These are phyloP conservation scores for Candida ipomoeae DNA, from an alignment of 805 yeast species.

Conservation along the genomic window DNA sequence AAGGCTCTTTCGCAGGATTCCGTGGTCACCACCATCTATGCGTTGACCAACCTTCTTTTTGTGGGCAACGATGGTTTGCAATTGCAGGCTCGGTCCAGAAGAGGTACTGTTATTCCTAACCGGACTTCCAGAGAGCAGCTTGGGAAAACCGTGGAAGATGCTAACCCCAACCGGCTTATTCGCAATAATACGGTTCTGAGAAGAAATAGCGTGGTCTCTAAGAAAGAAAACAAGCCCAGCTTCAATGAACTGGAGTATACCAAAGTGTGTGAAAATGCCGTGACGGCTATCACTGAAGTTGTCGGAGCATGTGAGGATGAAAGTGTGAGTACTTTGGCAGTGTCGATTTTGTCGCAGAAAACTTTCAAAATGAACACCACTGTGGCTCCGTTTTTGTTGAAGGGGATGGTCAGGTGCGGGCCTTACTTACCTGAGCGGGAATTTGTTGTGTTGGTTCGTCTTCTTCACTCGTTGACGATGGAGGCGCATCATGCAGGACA, in stretches of 20 bases:
- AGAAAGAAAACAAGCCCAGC: background rate
- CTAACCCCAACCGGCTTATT: constrained; percentile 11
- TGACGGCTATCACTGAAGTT: constrained; percentile 63
- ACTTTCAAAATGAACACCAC: constrained; percentile 46
- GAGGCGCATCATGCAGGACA: constrained; percentile 44
- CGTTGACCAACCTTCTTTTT: constrained; percentile 69
- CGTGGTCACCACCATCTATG: constrained; percentile 77
- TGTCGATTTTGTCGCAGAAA: constrained; percentile 80
- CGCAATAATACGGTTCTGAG: constrained; percentile 11
- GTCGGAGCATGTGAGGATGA: constrained; percentile 64
- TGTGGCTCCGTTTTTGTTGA: constrained; percentile 51
- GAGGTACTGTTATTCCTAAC: constrained; percentile 30
- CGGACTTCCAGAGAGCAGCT: constrained; percentile 4
- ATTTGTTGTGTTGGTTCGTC: constrained; percentile 56
- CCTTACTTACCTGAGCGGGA: constrained; percentile 61
- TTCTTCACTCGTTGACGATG: constrained; percentile 48
- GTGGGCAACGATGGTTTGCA: constrained; percentile 43
- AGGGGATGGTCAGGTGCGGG: constrained; percentile 62
- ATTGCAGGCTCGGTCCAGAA: constrained; percentile 23
- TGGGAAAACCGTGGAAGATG: constrained; percentile 1
- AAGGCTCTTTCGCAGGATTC: constrained; percentile 73
- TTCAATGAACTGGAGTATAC: constrained; percentile 29
- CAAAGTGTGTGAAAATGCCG: constrained; percentile 58
- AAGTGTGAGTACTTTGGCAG: constrained; percentile 69
- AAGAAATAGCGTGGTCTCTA: constrained; percentile 3